Evolutionary conservation across 805 yeast species (phyloP), one percentile per base, ranked within the genome.

Genomic region (Aciculoconidium aculeatum): DNA sequence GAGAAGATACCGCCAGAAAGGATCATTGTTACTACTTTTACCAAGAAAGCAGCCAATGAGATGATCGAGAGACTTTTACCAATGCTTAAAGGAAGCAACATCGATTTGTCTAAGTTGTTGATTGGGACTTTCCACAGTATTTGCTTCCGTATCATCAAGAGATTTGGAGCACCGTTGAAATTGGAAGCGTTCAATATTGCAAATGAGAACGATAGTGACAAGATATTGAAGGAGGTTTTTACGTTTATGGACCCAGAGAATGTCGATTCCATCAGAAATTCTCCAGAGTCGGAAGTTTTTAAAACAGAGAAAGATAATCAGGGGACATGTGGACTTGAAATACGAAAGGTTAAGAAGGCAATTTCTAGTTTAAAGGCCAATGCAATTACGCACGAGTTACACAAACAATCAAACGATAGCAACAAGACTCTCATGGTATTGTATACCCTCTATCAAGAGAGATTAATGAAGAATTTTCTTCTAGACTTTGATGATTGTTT

Each of bases 61-160:
- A 79, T 90, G 83, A 56, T 62, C 8, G 80, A 74, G 17, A 63
- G 97, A 23, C 54, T 90, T 11, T 32, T 29, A 0, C 25, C 14
- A 4, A 20, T 71, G 28, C 42, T 76, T 6, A 28, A 45, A 5
- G 53, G 45, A 21, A 44, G 62, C 0, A 47, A 52, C 4, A 49
- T 74, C 31, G 55, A 63, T 19, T 40, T 64, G 3, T 49, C 61
- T 1, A 63, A 65, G 26, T 52, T 90, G 12, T 55, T 78, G 34
- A 73, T 88, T 18, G 97, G 96, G 1, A 92, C 97, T 0, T 90
- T 90, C 52, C 98, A 90, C 52, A 75, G 94, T 27, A 68, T 90
- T 10, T 85, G 95, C 47, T 67, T 68, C 35, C 55, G 76, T 25
- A 62, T 81, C 17, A 51, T 87, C 16, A 61, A 67, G 34, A 60